Evolutionary conservation across 2,329 filamentous ascomycete genomes (phyloP).

Genomic region (Alternaria infectoria): DNA sequence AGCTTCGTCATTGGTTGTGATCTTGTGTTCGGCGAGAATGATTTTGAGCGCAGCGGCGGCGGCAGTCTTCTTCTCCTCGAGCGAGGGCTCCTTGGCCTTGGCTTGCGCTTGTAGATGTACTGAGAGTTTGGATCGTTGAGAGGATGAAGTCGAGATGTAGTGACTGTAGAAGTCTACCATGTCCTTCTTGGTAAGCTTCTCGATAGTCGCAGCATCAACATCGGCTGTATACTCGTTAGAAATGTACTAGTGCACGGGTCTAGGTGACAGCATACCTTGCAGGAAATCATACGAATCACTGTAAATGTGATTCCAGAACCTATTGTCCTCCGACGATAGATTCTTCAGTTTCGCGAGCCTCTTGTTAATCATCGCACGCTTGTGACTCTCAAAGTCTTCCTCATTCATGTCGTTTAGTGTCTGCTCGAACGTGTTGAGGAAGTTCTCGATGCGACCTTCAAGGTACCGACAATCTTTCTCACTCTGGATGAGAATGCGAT

Average conservation of each 20-base stretch:
- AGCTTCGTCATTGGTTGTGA: slow-evolving; percentile 51
- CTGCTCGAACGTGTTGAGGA: slow-evolving; percentile 71
- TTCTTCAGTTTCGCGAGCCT: slow-evolving; percentile 92
- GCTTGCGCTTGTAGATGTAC: slow-evolving; percentile 83
- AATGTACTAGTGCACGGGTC: background rate
- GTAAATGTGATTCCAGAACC: slow-evolving; percentile 85
- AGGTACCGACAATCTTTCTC: slow-evolving; percentile 84
- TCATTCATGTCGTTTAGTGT: slow-evolving; percentile 78
- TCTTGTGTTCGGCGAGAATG: slow-evolving; percentile 56
- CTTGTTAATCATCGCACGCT: slow-evolving; percentile 85
- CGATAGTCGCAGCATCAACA: slow-evolving; percentile 76
- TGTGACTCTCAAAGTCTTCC: slow-evolving; percentile 86
- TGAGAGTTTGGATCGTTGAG: slow-evolving; percentile 78
- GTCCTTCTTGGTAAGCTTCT: slow-evolving; percentile 76
- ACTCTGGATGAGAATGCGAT: slow-evolving; percentile 91
- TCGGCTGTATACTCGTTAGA: slow-evolving; percentile 60
- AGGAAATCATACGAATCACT: slow-evolving; percentile 91
- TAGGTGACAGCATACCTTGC: slow-evolving; percentile 65
- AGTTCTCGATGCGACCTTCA: slow-evolving; percentile 85
- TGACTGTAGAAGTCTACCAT: slow-evolving; percentile 79
- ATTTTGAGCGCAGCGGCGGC: slow-evolving; percentile 47
- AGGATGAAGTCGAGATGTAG: slow-evolving; percentile 77
- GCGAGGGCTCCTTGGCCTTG: slow-evolving; percentile 44
- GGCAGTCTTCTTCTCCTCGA: slow-evolving; percentile 52
- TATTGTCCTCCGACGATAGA: slow-evolving; percentile 78